phyloP scores from a whole-genome alignment of 2,329 filamentous ascomycete species.

The Botryotinia calthae region DNA sequence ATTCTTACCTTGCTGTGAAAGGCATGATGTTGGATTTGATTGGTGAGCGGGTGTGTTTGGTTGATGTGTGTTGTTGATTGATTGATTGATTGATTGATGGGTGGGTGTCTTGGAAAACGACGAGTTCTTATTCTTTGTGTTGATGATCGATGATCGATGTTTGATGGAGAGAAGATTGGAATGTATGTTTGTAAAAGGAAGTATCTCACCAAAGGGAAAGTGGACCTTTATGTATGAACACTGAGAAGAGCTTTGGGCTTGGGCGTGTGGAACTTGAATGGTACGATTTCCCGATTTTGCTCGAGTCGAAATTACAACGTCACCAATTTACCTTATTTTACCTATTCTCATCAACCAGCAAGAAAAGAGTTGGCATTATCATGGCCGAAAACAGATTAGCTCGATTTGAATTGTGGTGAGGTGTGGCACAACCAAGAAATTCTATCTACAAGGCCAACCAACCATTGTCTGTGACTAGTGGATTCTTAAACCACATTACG shows the following conservation, averaged over 20 bases:
- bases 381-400: slow-evolving; percentile 1
- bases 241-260: neutral
- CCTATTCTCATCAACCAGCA: neutral
- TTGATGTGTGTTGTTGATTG: neutral
- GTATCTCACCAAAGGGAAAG: neutral
- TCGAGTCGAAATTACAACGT: slow-evolving; percentile 4
- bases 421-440: slow-evolving; percentile 11
- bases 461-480: neutral
- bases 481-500: neutral
- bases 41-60: neutral
- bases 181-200: neutral
- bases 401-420: neutral
- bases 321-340: neutral
- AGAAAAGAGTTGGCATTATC: neutral
- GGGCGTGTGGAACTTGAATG: neutral
- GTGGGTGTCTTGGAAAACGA: neutral
- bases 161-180: neutral
- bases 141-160: neutral
- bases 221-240: slow-evolving; percentile 16
- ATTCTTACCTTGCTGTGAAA: slow-evolving; percentile 55
- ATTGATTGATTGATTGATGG: neutral
- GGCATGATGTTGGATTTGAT: slow-evolving; percentile 43
- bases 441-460: neutral
- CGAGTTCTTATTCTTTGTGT: slow-evolving; percentile 18
- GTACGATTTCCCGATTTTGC: slow-evolving; percentile 3